Evolutionary conservation across 371 early-diverging fungal species (phyloP), one percentile per base, ranked within the genome.

Genomic region (Circinella minor): DNA sequence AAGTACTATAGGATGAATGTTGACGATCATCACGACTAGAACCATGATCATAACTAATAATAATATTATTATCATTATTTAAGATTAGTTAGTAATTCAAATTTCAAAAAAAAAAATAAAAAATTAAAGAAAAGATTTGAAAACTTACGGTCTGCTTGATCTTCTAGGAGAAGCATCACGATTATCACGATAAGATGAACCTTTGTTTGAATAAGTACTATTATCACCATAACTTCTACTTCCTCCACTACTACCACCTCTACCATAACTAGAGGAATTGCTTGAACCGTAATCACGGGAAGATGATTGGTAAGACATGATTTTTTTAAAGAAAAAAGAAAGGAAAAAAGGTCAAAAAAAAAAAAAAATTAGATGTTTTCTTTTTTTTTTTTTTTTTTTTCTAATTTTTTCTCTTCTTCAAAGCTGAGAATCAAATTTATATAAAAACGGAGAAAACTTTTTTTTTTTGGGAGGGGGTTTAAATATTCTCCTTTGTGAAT

Each of bases 11-110:
- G 27, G 77, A 76, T 55, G 80, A 79, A 49, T 77, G 78, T 37
- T 80, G 84, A 66, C 84, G 81, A 63, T 77, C 77, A 66, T 86
- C 85, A 62, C 78, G 79, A 39, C 77, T 74, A 11, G 75, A 77
- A 55, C 71, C 67, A 43, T 65, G 66, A 67, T 86, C 86, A 67
- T 85, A 83, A 49, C 85, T 80, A 65, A 27, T 27, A 27, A 27
- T 27, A 2, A 27, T 27, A 27, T 27, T 27, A 27, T 27, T 27
- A 27, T 27, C 27, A 27, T 27, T 27, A 27, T 27, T 27, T 27
- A 27, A 27, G 27, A 1, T 27, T 27, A 27, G 27, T 27, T 27
- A 27, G 27, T 27, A 27, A 27, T 27, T 27, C 27, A 27, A 27
- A 27, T 17, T 36, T 37, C 61, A 61, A 8, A 15, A 61, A 14